Base-by-base conservation (phyloP, 2,329 filamentous ascomycete species). In the Cercospora janseana region DNA sequence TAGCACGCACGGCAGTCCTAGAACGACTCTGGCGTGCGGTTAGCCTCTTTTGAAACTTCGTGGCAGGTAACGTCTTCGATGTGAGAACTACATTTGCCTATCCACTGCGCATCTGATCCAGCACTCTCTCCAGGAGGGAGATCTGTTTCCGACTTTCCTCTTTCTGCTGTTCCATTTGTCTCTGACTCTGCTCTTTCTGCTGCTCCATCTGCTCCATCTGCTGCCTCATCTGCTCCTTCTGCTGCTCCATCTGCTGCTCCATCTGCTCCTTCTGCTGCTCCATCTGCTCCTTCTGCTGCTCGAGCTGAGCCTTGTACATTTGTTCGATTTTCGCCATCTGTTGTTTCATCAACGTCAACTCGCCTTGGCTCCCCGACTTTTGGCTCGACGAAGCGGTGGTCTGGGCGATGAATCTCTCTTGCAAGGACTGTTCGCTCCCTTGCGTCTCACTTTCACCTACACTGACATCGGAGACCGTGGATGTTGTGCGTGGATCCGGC, bases 251-350 rank as follows among this genome's bases (percentile, higher is more conserved):
- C 28, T 38, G 38, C 28, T 44, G 37, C 38, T 49, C 45, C 23
- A 46, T 44, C 37, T 38, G 28, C 24, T 32, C 18, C 31, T 13
- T 18, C 35, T 23, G 6, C 35, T 38, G 34, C 34, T 52, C 32
- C 12, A 37, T 53, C 31, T 53, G 13, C 21, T 51, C 13, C 21
- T 43, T 31, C 47, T 51, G 52, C 48, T 44, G 48, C 48, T 55
- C 48, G 32, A 55, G 38, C 41, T 54, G 46, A 40, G 40, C 32
- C 47, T 54, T 54, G 26, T 46, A 41, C 32, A 50, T 45, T 41
- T 50, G 40, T 46, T 50, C 40, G 13, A 34, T 28, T 23, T 54
- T 43, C 23, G 41, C 47, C 47, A 51, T 48, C 35, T 55, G 48
- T 48, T 51, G 42, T 42, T 43, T 43, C 37, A 55, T 44, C 20